A percentile compares a stretch with the other conserved stretches of the same genome.
Evolutionary conservation across 306 rosid genomes (phyloP).

Genomic region (Cucumis hystrix): DNA sequence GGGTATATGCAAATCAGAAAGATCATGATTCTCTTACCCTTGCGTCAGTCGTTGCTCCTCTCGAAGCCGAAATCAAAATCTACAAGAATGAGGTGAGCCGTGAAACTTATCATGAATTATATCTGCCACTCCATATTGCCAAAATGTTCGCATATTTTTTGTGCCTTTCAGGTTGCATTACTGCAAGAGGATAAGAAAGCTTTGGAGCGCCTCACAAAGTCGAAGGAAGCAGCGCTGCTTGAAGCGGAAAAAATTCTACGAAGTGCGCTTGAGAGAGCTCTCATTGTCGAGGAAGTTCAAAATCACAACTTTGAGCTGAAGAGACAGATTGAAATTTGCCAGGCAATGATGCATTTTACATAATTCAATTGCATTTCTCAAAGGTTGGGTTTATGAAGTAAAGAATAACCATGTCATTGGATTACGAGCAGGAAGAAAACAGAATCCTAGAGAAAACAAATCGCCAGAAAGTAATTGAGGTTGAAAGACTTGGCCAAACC

Average conservation of each 20-base stretch:
- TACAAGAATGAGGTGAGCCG: slow-evolving; percentile 56
- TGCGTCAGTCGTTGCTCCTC: slow-evolving; percentile 66
- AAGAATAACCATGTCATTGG: slow-evolving; percentile 2
- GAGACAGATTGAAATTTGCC: slow-evolving; percentile 98
- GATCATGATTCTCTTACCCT: slow-evolving; percentile 56
- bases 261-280: slow-evolving; percentile 85
- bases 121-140: background rate
- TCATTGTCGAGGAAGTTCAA: slow-evolving; percentile 95
- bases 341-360: slow-evolving; percentile 28
- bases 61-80: slow-evolving; percentile 84
- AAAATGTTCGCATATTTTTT: background rate
- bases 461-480: slow-evolving; percentile 80
- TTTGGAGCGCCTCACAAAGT: slow-evolving; percentile 66
- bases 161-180: slow-evolving; percentile 35
- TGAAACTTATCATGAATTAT: background rate
- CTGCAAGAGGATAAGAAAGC: slow-evolving; percentile 87
- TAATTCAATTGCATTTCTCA: background rate
- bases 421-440: slow-evolving; percentile 77
- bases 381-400: background rate
- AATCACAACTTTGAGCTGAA: slow-evolving; percentile 76
- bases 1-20: slow-evolving; percentile 48
- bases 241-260: slow-evolving; percentile 80
- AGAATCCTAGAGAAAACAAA: slow-evolving; percentile 73
- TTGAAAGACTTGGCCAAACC: slow-evolving; percentile 86
- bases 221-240: slow-evolving; percentile 73